Conservation (phyloP, 2,329 filamentous ascomycete genomes). For the Pyrenochaeta sp. region DNA sequence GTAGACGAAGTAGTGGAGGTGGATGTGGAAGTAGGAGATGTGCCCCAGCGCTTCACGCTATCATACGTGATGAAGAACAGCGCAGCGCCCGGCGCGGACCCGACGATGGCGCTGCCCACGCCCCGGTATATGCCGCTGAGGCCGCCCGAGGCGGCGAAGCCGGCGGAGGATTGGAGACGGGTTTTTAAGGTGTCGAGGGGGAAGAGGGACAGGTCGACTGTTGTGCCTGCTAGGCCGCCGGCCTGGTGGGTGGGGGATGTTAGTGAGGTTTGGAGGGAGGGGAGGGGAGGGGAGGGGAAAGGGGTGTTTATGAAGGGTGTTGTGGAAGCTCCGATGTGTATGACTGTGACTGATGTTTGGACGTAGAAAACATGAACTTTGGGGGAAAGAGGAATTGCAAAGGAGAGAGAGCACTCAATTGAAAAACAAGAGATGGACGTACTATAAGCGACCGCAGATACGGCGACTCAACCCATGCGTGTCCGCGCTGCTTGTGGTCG, state of each 20-base stretch:
- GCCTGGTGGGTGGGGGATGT: constrained; percentile 62
- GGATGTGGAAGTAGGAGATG: too few relatives aligned
- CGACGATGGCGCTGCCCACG: constrained; percentile 86
- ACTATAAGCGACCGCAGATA: constrained; percentile 57
- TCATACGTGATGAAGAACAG: constrained; percentile 99
- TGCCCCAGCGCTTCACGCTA: constrained; percentile 66
- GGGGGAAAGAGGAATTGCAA: background rate
- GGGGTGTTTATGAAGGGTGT: too few relatives aligned
- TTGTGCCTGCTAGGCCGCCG: constrained; percentile 90
- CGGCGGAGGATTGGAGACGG: constrained; percentile 81
- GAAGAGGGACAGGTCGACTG: constrained; percentile 95
- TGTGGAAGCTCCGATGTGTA: too few relatives aligned
- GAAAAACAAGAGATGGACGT: too few relatives aligned
- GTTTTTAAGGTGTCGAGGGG: constrained; percentile 99
- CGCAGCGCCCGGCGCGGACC: constrained; percentile 90
- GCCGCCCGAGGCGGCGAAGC: constrained; percentile 83
- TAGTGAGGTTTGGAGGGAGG: too few relatives aligned
- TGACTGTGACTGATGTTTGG: too few relatives aligned
- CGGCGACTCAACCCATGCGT: constrained; percentile 55
- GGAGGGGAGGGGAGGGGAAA: too few relatives aligned
- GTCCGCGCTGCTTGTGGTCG: constrained; percentile 29
- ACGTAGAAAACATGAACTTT: background rate
- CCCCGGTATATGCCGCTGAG: constrained; percentile 93
- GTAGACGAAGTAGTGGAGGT: too few relatives aligned
- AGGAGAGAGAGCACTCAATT: too few relatives aligned